A percentile compares a stretch with the other conserved stretches of the same genome.
Conservation (phyloP, 164 flowering plant genomes). For the Platanus orientalis region DNA sequence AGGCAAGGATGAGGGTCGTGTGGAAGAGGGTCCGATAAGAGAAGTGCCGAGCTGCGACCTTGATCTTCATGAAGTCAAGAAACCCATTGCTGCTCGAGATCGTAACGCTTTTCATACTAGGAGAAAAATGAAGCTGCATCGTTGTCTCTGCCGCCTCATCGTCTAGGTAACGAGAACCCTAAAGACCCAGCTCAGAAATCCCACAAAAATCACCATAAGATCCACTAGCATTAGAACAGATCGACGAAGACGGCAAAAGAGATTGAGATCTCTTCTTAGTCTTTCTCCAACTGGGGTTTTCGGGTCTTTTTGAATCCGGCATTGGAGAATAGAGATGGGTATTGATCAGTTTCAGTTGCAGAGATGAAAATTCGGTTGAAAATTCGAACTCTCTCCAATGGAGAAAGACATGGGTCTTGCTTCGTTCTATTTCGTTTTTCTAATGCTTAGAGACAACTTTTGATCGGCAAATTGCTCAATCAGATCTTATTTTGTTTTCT, state of each 20-base stretch:
- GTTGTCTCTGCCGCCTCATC: conserved; percentile 37
- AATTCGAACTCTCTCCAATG: background rate
- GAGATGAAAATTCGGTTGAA: background rate
- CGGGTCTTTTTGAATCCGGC: conserved; percentile 4
- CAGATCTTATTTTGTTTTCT: background rate
- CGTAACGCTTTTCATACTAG: conserved; percentile 99
- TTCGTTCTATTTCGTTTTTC: background rate
- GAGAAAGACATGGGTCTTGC: background rate
- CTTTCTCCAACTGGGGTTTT: conserved; percentile 6
- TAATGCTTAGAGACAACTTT: background rate
- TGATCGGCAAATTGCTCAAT: background rate
- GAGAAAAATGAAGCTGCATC: conserved; percentile 99
- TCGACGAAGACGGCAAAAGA: background rate
- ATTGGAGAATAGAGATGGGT: background rate
- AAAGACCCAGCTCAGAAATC: conserved; percentile 7
- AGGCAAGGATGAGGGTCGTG: conserved; percentile 80
- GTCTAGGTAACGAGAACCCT: conserved; percentile 6
- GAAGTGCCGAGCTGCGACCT: conserved; percentile 91
- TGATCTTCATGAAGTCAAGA: conserved; percentile 98
- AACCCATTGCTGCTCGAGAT: conserved; percentile 75
- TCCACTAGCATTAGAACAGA: conserved; percentile 5
- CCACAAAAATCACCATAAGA: conserved; percentile 21
- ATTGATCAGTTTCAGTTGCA: background rate
- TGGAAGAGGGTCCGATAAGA: conserved; percentile 90
- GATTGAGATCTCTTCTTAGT: conserved; percentile 13